Base-by-base conservation (phyloP, 2,329 filamentous ascomycete genomes). In the Plenodomus lindquistii region DNA sequence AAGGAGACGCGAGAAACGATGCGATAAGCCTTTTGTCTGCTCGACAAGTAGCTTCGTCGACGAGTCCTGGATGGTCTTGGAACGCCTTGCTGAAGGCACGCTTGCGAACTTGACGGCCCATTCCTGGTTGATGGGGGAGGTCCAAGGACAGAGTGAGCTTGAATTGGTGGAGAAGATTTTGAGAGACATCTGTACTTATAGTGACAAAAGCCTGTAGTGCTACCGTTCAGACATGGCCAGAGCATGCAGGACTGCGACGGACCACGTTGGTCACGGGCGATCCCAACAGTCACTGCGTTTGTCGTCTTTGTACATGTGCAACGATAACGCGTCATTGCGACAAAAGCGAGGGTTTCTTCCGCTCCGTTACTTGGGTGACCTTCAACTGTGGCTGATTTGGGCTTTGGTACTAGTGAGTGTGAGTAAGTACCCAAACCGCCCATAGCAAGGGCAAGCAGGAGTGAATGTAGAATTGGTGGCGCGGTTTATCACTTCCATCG, bases 21-120 rank as follows among this genome's bases (percentile, higher is more conserved):
- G 31, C 18, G 18, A 36, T 8, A 4, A 42, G 11, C 4, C 41
- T 41, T 24, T 37, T 29, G 18, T 35, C n/a, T 15, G 42, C 44
- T 39, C 47, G 46, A 31, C 38, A 38, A 43, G 36, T 24, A 18
- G 39, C 27, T n/a, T 45, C 38, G 27, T 35, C 37, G 3, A 37
- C 13, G 17, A 39, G 6, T 21, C 37, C 16, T 36, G 20, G 19
- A 35, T 15, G 29, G 41, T 16, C 3, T 10, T 50, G 36, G 22
- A 62, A 62, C 1, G 59, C 57, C 29, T 55, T 50, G 22, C 56
- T 61, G 29, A 54, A 60, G 21, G 37, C 46, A 35, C 58, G 60
- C 37, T 61, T 62, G 35, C 51, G 54, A 8, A 50, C 42, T 41
- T 48, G 46, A 10, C 21, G 34, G 16, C 44, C 36, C 52, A 57